Conservation (phyloP, 495 filamentous ascomycete species). For the Letharia lupina region DNA sequence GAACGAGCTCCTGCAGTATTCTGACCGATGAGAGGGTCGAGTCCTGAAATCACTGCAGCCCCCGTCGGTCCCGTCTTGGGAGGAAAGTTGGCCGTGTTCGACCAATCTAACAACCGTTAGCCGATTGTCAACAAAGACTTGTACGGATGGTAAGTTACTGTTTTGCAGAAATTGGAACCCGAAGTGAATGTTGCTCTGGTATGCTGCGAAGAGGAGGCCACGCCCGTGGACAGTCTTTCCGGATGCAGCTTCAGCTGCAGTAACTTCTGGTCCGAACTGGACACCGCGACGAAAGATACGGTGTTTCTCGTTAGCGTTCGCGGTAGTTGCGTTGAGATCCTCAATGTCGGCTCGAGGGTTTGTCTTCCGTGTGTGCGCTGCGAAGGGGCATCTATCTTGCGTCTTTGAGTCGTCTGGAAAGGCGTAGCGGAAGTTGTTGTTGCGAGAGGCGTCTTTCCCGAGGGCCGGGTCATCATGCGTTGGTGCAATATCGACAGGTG, state of each 20-base stretch:
- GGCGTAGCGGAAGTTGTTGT: slow-evolving; percentile 26
- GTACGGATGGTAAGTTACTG: slow-evolving; percentile 16
- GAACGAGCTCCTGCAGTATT: slow-evolving; percentile 1
- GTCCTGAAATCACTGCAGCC: slow-evolving; percentile 20
- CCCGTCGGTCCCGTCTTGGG: not conserved
- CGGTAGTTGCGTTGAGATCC: not conserved
- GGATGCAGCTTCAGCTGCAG: slow-evolving; percentile 17
- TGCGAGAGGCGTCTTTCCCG: slow-evolving; percentile 24
- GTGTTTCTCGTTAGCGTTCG: slow-evolving; percentile 5
- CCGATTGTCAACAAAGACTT: not conserved
- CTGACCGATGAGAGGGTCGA: slow-evolving; percentile 35
- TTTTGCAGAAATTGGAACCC: slow-evolving; percentile 37
- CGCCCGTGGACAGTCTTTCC: slow-evolving; percentile 27
- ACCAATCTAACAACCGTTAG: slow-evolving; percentile 20
- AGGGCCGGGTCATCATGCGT: slow-evolving; percentile 28
- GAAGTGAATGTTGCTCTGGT: slow-evolving; percentile 34
- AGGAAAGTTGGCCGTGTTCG: slow-evolving; percentile 25
- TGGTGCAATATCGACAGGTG: slow-evolving; percentile 31
- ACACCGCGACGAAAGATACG: slow-evolving; percentile 38
- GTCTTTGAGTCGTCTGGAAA: slow-evolving; percentile 24
- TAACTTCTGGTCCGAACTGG: slow-evolving; percentile 35
- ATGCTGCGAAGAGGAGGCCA: slow-evolving; percentile 36
- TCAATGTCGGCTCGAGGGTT: slow-evolving; percentile 33
- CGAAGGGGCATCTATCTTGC: slow-evolving; percentile 34
- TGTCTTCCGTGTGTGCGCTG: slow-evolving; percentile 38